These are phyloP conservation scores for Blastobotrys persicus DNA, from an alignment of 1,139 yeast species.

Conservation along the genomic window DNA sequence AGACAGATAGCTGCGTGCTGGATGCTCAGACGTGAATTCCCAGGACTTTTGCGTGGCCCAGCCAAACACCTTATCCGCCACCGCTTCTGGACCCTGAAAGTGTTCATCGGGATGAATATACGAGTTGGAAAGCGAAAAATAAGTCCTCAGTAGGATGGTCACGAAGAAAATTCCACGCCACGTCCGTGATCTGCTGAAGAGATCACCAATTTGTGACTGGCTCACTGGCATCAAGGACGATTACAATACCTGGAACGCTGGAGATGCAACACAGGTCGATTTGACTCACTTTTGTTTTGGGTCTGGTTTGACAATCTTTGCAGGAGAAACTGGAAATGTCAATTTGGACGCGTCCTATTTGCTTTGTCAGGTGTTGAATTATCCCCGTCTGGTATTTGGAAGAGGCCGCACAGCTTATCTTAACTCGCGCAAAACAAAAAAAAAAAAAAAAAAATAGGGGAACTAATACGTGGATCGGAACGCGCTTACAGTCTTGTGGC, in stretches of 20 bases:
- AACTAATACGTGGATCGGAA: neutral
- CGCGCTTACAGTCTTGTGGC: neutral
- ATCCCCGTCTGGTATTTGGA: neutral
- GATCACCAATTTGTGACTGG: constrained; percentile 7
- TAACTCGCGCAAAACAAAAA: neutral
- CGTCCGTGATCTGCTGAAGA: constrained; percentile 14
- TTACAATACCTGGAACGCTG: too few relatives aligned
- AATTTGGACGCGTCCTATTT: too few relatives aligned
- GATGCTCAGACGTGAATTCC: constrained; percentile 65
- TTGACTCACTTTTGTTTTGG: too few relatives aligned
- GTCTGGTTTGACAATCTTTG: too few relatives aligned
- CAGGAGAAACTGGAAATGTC: too few relatives aligned
- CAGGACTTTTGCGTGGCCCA: constrained; percentile 66
- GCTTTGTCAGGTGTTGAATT: too few relatives aligned
- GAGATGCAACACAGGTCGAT: too few relatives aligned
- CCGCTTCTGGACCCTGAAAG: constrained; percentile 79
- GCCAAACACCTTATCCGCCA: constrained; percentile 51
- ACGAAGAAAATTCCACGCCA: constrained; percentile 34
- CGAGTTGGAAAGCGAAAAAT: constrained; percentile 66
- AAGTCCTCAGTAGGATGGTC: constrained; percentile 49
- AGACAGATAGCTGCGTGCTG: constrained; percentile 75
- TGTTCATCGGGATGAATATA: constrained; percentile 98
- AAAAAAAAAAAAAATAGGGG: neutral
- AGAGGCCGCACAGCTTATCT: neutral
- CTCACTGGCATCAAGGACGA: constrained; percentile 5